Percentiles rank a stretch among this genome's conserved stretches.
phyloP scores from a whole-genome alignment of 192 early-diverging fungal species.

The Linnemannia schmuckeri region DNA sequence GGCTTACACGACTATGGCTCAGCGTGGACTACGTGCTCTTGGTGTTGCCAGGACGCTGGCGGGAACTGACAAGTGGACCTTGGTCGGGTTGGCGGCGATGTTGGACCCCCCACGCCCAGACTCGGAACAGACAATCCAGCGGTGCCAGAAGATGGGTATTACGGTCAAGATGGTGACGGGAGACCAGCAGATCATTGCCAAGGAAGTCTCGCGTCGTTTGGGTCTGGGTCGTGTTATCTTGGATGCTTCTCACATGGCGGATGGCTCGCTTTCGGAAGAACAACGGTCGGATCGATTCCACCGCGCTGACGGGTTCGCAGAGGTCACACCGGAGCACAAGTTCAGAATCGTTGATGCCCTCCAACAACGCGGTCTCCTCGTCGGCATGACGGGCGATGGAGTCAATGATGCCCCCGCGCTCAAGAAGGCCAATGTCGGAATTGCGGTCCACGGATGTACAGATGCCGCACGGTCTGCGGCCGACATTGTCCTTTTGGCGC shows the following conservation, averaged over 20 bases:
- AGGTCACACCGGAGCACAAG: conserved; percentile 86
- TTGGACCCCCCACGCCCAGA: conserved; percentile 78
- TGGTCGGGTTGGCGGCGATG: conserved; percentile 76
- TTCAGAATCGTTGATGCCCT: conserved; percentile 79
- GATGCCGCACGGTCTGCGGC: conserved; percentile 83
- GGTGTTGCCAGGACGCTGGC: conserved; percentile 75
- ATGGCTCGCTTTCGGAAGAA: conserved; percentile 61
- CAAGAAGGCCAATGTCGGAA: conserved; percentile 87
- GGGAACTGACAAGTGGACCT: conserved; percentile 66
- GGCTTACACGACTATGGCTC: conserved; percentile 72
- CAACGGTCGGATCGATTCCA: conserved; percentile 66
- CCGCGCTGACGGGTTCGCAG: conserved; percentile 81
- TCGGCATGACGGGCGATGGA: conserved; percentile 87
- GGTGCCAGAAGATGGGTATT: conserved; percentile 74
- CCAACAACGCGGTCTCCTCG: conserved; percentile 69
- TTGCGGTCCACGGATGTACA: conserved; percentile 82
- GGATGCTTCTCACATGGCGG: conserved; percentile 69
- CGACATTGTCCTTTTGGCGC: conserved; percentile 80
- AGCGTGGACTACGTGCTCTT: conserved; percentile 77
- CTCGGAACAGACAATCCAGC: conserved; percentile 75
- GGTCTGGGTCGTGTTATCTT: conserved; percentile 77
- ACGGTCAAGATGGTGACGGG: conserved; percentile 86
- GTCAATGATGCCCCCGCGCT: conserved; percentile 88
- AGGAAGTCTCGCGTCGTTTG: conserved; percentile 78
- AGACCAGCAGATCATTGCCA: conserved; percentile 80